Base-by-base conservation (phyloP, 2,329 filamentous ascomycete species). In the Cercospora citrullina region DNA sequence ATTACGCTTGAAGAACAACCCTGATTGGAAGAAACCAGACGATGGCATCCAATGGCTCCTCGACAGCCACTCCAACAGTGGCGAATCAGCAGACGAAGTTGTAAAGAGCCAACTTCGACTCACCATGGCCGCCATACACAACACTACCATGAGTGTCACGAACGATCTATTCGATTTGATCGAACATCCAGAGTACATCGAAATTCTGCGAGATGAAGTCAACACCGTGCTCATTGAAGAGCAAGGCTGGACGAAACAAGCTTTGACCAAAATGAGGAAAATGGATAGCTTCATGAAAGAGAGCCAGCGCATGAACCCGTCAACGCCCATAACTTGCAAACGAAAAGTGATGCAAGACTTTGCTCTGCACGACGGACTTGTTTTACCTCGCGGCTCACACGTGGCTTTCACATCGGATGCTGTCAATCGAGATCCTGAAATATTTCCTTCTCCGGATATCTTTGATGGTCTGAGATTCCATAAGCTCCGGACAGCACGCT, bases 61-160 rank as follows among this genome's bases (percentile, higher is more conserved):
- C 9, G 66, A 68, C 14, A 63, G 61, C 51, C 66, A 69, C 28
- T 39, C 60, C 12, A 36, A 28, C 28, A 66, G 63, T 39, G 63
- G 66, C 5, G 63, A 68, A 18, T 66, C 66, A 3, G 21, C 51
- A 30, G 63, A 67, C 12, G 60, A 70, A 30, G 63, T 70, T 16
- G 67, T 64, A 0, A 64, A 68, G 21, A 60, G 59, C 48, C 63
- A 68, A 30, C 61, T 70, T 4, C 60, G 67, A 12, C 39, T 68
- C n/a, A 70, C 61, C 7, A 66, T 70, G 64, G 66, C 69, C 16
- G 66, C 69, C 7, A 70, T 70, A 31, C 66, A 70, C 64, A 70
- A 68, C 58, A 68, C 66, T 4, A 67, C 69, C 0, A 68, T 68
- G 63, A 65, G 62, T n/a, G 42, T 69, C 6, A 65, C 66, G 12